These are phyloP conservation scores for Globisporangium cylindrosporum DNA, from an alignment of 352 stramenopile species.

Conservation along the genomic window DNA sequence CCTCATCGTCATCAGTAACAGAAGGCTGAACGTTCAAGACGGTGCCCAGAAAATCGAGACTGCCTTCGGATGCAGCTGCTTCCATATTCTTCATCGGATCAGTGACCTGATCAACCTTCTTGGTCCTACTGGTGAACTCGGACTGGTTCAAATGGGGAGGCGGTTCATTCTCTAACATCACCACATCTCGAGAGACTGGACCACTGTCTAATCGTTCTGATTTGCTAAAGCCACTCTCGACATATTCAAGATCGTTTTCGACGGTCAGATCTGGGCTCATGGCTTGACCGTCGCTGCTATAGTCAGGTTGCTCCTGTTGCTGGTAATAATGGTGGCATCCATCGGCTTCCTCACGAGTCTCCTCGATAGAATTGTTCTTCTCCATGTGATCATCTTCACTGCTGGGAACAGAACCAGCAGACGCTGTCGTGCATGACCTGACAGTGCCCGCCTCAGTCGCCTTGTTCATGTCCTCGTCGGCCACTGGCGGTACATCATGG, in stretches of 20 bases:
- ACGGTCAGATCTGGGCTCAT: neutral
- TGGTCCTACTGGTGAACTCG: neutral
- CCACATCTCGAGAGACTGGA: neutral
- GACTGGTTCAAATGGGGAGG: neutral
- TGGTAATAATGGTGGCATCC: neutral
- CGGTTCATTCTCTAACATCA: neutral
- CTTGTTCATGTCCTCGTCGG: neutral
- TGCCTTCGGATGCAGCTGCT: neutral
- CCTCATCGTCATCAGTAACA: neutral
- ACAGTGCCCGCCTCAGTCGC: neutral
- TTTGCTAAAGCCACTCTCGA: neutral
- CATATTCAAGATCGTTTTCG: neutral
- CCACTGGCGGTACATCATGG: neutral
- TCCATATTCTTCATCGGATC: neutral
- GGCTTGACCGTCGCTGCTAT: neutral
- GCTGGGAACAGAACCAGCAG: neutral
- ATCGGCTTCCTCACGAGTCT: neutral
- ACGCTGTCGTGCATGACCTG: neutral
- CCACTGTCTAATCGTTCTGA: neutral
- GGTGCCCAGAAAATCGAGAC: neutral
- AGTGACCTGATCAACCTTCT: neutral
- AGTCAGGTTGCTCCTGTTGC: neutral
- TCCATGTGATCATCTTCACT: neutral
- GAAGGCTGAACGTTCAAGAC: neutral
- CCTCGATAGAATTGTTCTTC: neutral